Evolutionary conservation across 148 eudicot species (phyloP).

Genomic region (Silene conica): DNA sequence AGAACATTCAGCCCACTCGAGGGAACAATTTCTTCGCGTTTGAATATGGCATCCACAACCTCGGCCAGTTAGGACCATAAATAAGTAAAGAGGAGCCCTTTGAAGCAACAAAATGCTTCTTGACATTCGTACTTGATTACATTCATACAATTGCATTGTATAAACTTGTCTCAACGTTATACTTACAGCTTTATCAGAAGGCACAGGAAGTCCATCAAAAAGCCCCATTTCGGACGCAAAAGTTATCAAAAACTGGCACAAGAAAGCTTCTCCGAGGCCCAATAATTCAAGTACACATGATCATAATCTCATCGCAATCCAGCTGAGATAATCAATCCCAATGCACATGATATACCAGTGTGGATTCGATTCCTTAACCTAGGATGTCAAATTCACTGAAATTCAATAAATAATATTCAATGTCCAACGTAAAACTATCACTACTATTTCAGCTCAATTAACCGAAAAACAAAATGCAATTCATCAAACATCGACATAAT

Average conservation of each 20-base stretch:
- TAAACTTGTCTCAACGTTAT: not conserved
- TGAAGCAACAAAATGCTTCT: not conserved
- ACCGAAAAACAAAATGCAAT: not conserved
- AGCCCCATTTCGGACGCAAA: slow-evolving; percentile 52
- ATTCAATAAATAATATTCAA: not conserved
- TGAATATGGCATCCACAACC: not conserved
- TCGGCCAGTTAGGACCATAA: not conserved
- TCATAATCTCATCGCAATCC: not conserved
- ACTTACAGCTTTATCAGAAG: slow-evolving; percentile 79
- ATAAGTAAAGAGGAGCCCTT: not conserved
- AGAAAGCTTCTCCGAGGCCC: not conserved
- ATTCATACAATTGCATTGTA: not conserved
- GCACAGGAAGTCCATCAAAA: slow-evolving; percentile 84
- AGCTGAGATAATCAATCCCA: not conserved
- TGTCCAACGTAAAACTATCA: not conserved
- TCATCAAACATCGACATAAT: not conserved
- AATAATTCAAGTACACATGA: not conserved
- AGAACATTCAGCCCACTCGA: not conserved
- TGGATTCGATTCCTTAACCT: not conserved
- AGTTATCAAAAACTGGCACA: not conserved
- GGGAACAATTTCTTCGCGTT: not conserved
- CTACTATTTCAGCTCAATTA: not conserved
- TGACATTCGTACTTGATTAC: not conserved
- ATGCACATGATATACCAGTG: not conserved
- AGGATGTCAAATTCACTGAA: not conserved